These are phyloP conservation scores for Wallemia ichthyophaga DNA, from an alignment of 1,284 basidiomycete species.

Conservation along the genomic window DNA sequence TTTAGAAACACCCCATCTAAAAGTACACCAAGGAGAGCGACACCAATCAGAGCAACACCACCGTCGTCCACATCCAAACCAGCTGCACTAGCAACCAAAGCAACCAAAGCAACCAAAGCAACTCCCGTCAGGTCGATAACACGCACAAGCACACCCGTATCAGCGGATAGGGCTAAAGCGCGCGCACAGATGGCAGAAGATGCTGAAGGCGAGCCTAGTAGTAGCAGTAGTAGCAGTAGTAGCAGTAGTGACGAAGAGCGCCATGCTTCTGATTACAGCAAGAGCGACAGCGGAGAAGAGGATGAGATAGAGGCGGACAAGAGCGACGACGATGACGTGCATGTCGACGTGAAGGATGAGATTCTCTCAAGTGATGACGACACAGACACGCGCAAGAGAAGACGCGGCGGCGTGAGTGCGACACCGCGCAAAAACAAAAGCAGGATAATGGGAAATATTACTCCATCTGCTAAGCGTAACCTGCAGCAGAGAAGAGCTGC, in stretches of 20 bases:
- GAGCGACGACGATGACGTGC: neutral
- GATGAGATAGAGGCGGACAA: constrained; percentile 3
- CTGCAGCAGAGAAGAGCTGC: constrained; percentile 9
- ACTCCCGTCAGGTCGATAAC: too few relatives aligned
- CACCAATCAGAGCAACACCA: neutral
- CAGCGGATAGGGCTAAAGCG: too few relatives aligned
- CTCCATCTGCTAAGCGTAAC: constrained; percentile 22
- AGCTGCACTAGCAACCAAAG: neutral
- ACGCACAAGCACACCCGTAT: too few relatives aligned
- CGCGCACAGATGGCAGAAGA: neutral
- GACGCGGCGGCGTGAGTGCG: constrained; percentile 28
- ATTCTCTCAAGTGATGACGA: neutral
- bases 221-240: neutral
- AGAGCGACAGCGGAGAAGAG: constrained; percentile 1
- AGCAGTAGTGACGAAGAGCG: neutral
- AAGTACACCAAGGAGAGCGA: too few relatives aligned
- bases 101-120: too few relatives aligned
- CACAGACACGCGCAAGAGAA: constrained; percentile 7
- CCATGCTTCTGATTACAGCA: constrained; percentile 2
- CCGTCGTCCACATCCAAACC: neutral
- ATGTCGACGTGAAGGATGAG: constrained; percentile 1
- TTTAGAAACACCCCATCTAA: too few relatives aligned
- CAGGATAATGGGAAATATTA: constrained; percentile 19
- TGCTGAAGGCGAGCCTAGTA: neutral
- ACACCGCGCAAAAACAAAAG: constrained; percentile 12